These are phyloP conservation scores for Pouteria glomerata DNA, from an alignment of 148 eudicot species.

Conservation along the genomic window DNA sequence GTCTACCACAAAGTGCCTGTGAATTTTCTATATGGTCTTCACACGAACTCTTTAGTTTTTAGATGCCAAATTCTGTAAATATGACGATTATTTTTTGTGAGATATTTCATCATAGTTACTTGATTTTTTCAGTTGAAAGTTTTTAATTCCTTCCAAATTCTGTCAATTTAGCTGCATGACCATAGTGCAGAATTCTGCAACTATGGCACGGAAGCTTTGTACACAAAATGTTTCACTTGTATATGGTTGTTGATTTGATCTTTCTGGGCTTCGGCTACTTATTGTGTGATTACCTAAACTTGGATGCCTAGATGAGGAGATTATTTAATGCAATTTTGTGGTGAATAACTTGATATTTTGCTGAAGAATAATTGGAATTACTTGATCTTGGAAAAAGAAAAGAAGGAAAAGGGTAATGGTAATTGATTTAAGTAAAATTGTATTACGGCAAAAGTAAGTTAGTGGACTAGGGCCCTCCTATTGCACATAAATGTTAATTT, in stretches of 20 bases:
- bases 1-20: background rate
- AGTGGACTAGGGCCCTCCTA: background rate
- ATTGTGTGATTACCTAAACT: background rate
- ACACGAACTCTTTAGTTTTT: too few species aligned
- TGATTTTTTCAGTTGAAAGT: too few species aligned
- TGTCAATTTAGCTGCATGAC: background rate
- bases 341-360: background rate
- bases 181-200: background rate
- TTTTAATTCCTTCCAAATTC: too few species aligned
- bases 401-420: too few species aligned
- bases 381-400: too few species aligned
- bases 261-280: background rate
- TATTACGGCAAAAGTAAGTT: background rate
- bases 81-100: too few species aligned
- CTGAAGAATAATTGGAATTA: too few species aligned
- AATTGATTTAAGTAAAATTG: too few species aligned
- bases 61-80: background rate
- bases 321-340: background rate
- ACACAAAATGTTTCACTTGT: background rate
- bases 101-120: too few species aligned
- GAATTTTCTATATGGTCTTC: too few species aligned
- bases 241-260: background rate
- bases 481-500: background rate
- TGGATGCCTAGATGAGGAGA: background rate
- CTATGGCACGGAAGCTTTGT: background rate